Evolutionary conservation across 2,329 filamentous ascomycete genomes (phyloP), one percentile per base, ranked within the genome.

Genomic region (Penicillium polonicum): DNA sequence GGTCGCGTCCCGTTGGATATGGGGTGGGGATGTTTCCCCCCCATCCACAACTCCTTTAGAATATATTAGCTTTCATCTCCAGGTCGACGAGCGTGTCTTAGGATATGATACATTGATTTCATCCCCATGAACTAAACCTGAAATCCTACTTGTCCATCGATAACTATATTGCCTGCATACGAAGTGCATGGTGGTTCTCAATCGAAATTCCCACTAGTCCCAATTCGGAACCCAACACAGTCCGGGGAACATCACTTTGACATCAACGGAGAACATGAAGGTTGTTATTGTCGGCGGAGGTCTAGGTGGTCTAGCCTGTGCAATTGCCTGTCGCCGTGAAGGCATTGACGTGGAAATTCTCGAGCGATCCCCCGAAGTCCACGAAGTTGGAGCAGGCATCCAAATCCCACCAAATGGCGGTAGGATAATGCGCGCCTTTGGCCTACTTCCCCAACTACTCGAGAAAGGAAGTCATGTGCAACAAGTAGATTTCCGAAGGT

Each of bases 201-300:
- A 3, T 23, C 19, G 3, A 5, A 48, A 35, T 12, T 0, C 19
- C 19, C 45, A 35, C 45, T 48, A 48, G 29, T 48, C 29, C 45
- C 23, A 35, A 48, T 48, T n/a, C 1, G 45, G 45, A 45, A 46
- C 29, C n/a, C 5, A n/a, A 35, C 44, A 8, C 44, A 46, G 19
- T 17, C 19, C 29, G 2, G 8, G 19, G 45, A 35, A 48, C 45
- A 35, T 35, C 45, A 48, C 45, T n/a, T 35, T 48, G 45, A 35
- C 45, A 48, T n/a, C 44, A 35, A 35, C 44, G 9, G 8, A 19
- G 5, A 46, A 29, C 29, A 52, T 92, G 72, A 95, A 96, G 1
- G 90, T 92, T 52, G 94, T 74, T 0, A 61, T 67, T 33, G 49
- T 66, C 19, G 65, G 65, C 4, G 63, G 60, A 1, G 65, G 65